Base-by-base conservation (phyloP, 106 monocot species). In the Dioscorea zingiberensis region DNA sequence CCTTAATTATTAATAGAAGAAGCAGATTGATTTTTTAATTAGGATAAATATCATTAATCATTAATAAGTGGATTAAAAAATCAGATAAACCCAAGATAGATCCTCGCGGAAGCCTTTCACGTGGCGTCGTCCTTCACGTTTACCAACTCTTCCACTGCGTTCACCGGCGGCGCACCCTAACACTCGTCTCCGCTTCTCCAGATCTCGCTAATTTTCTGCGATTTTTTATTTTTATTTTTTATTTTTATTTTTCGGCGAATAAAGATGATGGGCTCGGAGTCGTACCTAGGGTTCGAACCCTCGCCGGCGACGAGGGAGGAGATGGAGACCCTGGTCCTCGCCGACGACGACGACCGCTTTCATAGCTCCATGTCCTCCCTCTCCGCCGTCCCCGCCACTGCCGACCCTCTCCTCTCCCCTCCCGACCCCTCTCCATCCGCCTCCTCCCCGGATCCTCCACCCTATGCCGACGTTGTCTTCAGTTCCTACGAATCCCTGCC, bases 381-480 rank as follows among this genome's bases (percentile, higher is more conserved):
- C 69, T 58, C 29, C 60, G 30, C 61, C 70, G 70, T 22, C 69
- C n/a, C 76, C 65, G 62, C 44, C 55, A 30, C 60, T 67, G 65
- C 30, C 70, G 38, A 38, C 72, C 69, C 83, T 77, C 65, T 55
- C 62, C 66, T 29, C 75, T 38, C 49, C 27, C 3, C 66, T 24
- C 60, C 66, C 60, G 24, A 25, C 18, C 32, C 70, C 65, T 44
- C 71, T 16, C 18, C 84, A 14, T 60, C 80, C 47, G 51, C 72
- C 58, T 67, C 84, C 57, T 85, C 70, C 73, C 78, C 85, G 25
- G 92, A 93, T 27, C 92, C 92, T 38, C 92, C 92, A 0, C 82
- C 92, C 64, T 93, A 93, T 72, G 84, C 92, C 45, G 87, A 93
- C 69, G 84, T 76, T 58, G 55, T 85, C 49, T 82, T 75, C 77